These are phyloP conservation scores for Crucibulum laeve DNA, from an alignment of 768 basidiomycete genomes.

Conservation along the genomic window DNA sequence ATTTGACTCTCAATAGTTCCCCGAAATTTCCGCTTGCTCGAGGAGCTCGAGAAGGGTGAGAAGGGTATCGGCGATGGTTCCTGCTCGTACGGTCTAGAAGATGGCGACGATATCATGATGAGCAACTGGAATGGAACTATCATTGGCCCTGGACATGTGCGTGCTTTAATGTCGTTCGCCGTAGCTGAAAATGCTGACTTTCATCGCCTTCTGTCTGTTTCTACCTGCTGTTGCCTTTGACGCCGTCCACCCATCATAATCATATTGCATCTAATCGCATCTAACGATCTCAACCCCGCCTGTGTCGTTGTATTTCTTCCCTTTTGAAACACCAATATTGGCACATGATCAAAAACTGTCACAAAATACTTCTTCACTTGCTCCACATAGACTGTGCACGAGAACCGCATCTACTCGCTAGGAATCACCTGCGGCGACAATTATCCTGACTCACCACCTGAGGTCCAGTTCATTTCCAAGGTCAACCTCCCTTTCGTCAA, in stretches of 20 bases:
- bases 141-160: slow-evolving; percentile 94
- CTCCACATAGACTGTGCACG: slow-evolving; percentile 79
- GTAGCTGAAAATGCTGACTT: too few species aligned
- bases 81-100: slow-evolving; percentile 94
- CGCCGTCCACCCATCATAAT: not conserved
- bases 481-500: slow-evolving; percentile 95
- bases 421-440: slow-evolving; percentile 77
- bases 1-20: slow-evolving; percentile 56
- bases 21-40: slow-evolving; percentile 92
- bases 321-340: not conserved
- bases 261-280: not conserved
- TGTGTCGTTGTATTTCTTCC: not conserved
- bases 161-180: too few species aligned
- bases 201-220: too few species aligned
- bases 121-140: slow-evolving; percentile 98
- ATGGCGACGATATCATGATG: slow-evolving; percentile 96
- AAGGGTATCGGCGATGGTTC: slow-evolving; percentile 99
- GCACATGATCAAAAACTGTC: not conserved
- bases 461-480: slow-evolving; percentile 79
- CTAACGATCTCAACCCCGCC: not conserved
- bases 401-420: slow-evolving; percentile 97
- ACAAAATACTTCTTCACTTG: slow-evolving; percentile 2
- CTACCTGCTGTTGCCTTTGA: too few species aligned
- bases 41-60: slow-evolving; percentile 99
- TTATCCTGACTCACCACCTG: slow-evolving; percentile 78